phyloP scores from a whole-genome alignment of 805 yeast species.

The Monosporozyma aerobia region DNA sequence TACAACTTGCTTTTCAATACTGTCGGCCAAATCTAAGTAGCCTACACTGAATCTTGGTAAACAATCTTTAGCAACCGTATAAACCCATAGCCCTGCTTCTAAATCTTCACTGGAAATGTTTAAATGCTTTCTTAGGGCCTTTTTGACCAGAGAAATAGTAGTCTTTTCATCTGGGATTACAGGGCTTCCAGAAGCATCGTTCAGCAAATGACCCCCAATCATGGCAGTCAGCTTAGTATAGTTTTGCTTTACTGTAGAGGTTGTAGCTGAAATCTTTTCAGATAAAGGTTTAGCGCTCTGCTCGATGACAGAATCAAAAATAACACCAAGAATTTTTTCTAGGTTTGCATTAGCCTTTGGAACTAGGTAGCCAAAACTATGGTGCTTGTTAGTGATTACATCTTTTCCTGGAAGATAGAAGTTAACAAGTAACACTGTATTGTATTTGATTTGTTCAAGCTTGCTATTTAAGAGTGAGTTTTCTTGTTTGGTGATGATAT shows the following conservation, averaged over 20 bases:
- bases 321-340: conserved; percentile 67
- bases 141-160: conserved; percentile 26
- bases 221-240: conserved; percentile 76
- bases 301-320: conserved; percentile 83
- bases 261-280: neutral
- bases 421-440: conserved; percentile 60
- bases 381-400: conserved; percentile 31
- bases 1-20: conserved; percentile 29
- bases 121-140: conserved; percentile 34
- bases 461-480: conserved; percentile 12
- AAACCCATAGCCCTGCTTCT: conserved; percentile 27
- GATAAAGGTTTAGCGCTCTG: conserved; percentile 34
- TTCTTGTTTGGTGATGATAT: conserved; percentile 19
- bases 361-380: conserved; percentile 84
- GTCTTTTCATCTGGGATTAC: conserved; percentile 12
- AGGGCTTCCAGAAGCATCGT: conserved; percentile 17
- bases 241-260: neutral
- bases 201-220: conserved; percentile 75
- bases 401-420: conserved; percentile 43
- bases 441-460: conserved; percentile 24
- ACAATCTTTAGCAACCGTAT: conserved; percentile 43
- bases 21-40: conserved; percentile 38
- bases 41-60: conserved; percentile 79
- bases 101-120: conserved; percentile 27
- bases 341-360: conserved; percentile 46